Base-by-base conservation (phyloP, 108 stramenopile genomes). In the Schizochytrium sp. region DNA sequence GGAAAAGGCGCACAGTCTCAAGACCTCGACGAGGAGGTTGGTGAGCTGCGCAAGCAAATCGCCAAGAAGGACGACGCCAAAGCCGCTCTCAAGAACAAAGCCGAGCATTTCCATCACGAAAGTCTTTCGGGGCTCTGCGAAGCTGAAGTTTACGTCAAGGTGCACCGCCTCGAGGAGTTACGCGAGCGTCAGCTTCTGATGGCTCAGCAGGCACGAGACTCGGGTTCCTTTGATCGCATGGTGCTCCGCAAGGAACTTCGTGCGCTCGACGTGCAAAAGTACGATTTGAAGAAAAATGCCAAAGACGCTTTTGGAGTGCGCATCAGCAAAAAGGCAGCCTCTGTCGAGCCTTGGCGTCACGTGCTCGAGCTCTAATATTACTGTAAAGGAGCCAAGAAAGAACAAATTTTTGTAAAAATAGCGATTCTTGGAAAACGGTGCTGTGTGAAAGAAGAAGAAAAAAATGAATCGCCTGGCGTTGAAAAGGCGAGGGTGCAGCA, bases 271-370 rank as follows among this genome's bases (percentile, higher is more conserved):
- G 48, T 16, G n/a, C n/a, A 53, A 47, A 83, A 83, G 51, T 12
- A 47, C 12, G 76, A 83, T 3, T 4, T 83, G 0, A 83, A 83
- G 51, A 83, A 53, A 4, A 25, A 47, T 4, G 76, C 76, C 51
- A 83, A 83, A 45, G 76, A 53, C 28, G 76, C 51, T 18, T 83
- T 83, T 83, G 76, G 76, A 16, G 51, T 53, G n/a, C 45, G 51
- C 76, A 83, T 83, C 51, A 53, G 48, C 3, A 47, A 83, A 1
- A 53, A 53, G 48, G 76, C 76, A 12, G 51, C 45, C 25, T 83
- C 76, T 34, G 76, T 83, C 43, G 76, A 83, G 51, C 76, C 76
- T 23, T 83, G 76, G 76, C 76, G 48, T 6, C 76, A 83, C 51
- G 51, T 83, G 10, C 48, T 83, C 63, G 63, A 69, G 25, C 63